These are phyloP conservation scores for Euphorbia lathyris DNA, from an alignment of 345 rosid species.

Conservation along the genomic window DNA sequence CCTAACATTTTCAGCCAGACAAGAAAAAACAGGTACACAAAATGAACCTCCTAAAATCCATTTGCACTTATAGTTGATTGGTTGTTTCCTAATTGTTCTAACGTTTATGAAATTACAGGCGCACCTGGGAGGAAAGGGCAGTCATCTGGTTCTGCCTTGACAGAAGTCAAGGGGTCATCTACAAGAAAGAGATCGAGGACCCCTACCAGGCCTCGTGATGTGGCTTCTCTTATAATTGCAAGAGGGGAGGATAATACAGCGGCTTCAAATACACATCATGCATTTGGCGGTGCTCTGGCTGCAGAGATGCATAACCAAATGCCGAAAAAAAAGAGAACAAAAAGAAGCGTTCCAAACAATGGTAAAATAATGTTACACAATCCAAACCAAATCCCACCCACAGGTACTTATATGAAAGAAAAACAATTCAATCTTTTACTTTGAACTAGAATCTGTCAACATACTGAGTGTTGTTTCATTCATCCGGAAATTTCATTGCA, in stretches of 20 bases:
- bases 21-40: slow-evolving; percentile 18
- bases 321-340: slow-evolving; percentile 51
- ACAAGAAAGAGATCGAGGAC: slow-evolving; percentile 57
- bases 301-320: slow-evolving; percentile 31
- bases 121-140: slow-evolving; percentile 32
- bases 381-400: slow-evolving; percentile 25
- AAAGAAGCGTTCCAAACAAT: slow-evolving; percentile 39
- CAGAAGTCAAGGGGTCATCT: slow-evolving; percentile 34
- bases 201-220: slow-evolving; percentile 38
- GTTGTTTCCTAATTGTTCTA: slow-evolving; percentile 24
- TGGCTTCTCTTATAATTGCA: slow-evolving; percentile 39
- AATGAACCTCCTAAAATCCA: slow-evolving; percentile 6
- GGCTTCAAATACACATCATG: slow-evolving; percentile 20
- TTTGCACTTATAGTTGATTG: slow-evolving; percentile 17
- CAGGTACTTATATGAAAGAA: slow-evolving; percentile 38
- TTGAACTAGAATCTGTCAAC: background rate
- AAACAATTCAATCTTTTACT: background rate
- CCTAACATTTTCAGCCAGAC: slow-evolving; percentile 17
- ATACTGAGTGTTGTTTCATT: slow-evolving; percentile 16
- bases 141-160: slow-evolving; percentile 21
- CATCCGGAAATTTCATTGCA: slow-evolving; percentile 16
- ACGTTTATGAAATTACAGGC: slow-evolving; percentile 20
- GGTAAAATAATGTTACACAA: slow-evolving; percentile 31
- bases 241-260: too few relatives aligned
- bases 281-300: slow-evolving; percentile 35